Percentiles rank a stretch among this genome's conserved stretches.
phyloP scores from a whole-genome alignment of 208 protist species.

The Leishmania tarentolae region DNA sequence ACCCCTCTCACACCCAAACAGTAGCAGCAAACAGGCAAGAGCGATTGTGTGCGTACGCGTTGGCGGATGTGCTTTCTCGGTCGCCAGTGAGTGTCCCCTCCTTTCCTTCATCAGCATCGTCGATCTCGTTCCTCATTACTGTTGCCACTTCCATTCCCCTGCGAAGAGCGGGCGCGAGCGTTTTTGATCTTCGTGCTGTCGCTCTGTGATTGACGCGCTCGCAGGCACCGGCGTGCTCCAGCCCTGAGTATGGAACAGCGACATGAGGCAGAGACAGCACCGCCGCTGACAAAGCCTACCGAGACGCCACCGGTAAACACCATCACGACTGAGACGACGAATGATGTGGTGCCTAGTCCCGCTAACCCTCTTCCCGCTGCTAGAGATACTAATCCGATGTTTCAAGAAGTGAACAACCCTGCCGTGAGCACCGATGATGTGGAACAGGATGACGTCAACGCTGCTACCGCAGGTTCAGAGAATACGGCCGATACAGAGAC shows the following conservation, averaged over 20 bases:
- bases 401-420: background rate
- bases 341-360: background rate
- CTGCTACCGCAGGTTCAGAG: no score
- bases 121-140: background rate
- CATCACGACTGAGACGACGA: background rate
- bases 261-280: background rate
- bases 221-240: background rate
- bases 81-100: background rate
- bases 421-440: background rate
- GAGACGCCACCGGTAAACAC: background rate
- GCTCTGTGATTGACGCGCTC: background rate
- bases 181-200: background rate
- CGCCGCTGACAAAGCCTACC: background rate
- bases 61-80: background rate
- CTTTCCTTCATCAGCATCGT: background rate
- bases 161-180: background rate
- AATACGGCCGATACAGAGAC: background rate
- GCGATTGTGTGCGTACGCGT: background rate
- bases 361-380: background rate
- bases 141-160: background rate
- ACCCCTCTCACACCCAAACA: background rate
- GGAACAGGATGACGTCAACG: background rate
- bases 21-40: background rate
- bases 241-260: background rate
- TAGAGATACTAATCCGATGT: background rate